Base-by-base conservation (phyloP, 495 filamentous ascomycete genomes). In the Aspergillus baeticus region DNA sequence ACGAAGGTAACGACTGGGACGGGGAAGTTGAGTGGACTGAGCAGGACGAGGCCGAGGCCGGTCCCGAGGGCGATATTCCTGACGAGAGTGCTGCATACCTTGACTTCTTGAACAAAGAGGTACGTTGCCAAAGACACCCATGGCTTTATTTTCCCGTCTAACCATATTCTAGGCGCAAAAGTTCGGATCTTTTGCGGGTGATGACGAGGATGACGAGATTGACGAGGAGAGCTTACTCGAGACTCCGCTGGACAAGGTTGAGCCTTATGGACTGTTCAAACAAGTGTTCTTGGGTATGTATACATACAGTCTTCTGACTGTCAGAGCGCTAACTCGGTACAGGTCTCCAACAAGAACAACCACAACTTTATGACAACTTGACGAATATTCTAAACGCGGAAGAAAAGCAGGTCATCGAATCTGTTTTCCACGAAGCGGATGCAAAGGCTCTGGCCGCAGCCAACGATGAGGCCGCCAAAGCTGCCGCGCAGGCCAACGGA, bases 21-120 rank as follows among this genome's bases (percentile, higher is more conserved):
- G 78, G 77, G 17, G 84, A 87, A 51, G 73, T 79, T 44, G 85
- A 86, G 48, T 91, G 88, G 86, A 83, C 84, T 46, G 88, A 92
- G 17, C 81, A 83, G 51, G 81, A 77, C 50, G 85, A 79, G 31
- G 64, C 59, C 18, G 85, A 84, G 55, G 81, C 72, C 18, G 80
- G 71, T 10, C 77, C 82, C 46, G 73, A 81, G 6, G 73, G 67
- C 10, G 94, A 96, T 60, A 79, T 82, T 62, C 84, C 88, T 60
- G 91, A 97, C 64, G 94, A 98, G 73, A 91, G 90, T 65, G 86
- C 88, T 17, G 91, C 94, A 2, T 98, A 98, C 67, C 82, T 98
- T 33, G 93, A 98, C 49, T 98, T 98, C 77, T 72, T 98, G 44
- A 93, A 92, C 62, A 87, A 93, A 65, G 93, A 96, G 77, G 88